phyloP scores from a whole-genome alignment of 1,284 basidiomycete genomes.

The Phellopilus nigrolimitatus region DNA sequence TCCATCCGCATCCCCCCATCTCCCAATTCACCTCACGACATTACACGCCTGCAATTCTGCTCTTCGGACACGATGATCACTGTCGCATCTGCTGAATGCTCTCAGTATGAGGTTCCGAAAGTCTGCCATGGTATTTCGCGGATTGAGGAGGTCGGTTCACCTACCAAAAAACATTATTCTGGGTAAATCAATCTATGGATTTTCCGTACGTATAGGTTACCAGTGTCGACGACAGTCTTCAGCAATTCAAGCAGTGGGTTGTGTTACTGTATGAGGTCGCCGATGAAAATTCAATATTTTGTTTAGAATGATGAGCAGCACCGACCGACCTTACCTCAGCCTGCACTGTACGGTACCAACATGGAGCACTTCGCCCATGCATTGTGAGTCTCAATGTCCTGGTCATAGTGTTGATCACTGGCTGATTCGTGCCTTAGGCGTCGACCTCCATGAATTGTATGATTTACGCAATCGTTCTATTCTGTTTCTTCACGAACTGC shows the following conservation, averaged over 20 bases:
- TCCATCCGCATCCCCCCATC: background rate
- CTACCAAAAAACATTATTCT: background rate
- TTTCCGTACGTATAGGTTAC: background rate
- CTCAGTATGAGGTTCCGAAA: background rate
- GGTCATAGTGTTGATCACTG: too few relatives aligned
- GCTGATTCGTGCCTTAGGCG: slow-evolving; percentile 33
- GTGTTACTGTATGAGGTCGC: background rate
- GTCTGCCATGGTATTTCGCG: slow-evolving; percentile 1
- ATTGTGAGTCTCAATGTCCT: slow-evolving; percentile 49
- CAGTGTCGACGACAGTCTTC: slow-evolving; percentile 12
- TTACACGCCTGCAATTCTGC: background rate
- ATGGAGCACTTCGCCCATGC: slow-evolving; percentile 51
- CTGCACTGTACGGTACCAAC: slow-evolving; percentile 64
- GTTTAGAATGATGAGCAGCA: slow-evolving; percentile 39
- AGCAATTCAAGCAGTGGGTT: slow-evolving; percentile 15
- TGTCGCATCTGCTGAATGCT: slow-evolving; percentile 8
- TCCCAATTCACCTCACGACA: background rate
- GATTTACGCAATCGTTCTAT: slow-evolving; percentile 58
- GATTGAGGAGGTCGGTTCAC: slow-evolving; percentile 10
- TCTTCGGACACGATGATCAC: slow-evolving; percentile 11
- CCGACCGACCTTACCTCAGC: slow-evolving; percentile 36
- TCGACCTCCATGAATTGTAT: slow-evolving; percentile 64
- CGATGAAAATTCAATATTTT: slow-evolving; percentile 10
- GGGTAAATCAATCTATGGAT: background rate
- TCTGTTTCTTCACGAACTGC: slow-evolving; percentile 59